phyloP scores from a whole-genome alignment of 495 filamentous ascomycete genomes.

The Trichoderma virens region DNA sequence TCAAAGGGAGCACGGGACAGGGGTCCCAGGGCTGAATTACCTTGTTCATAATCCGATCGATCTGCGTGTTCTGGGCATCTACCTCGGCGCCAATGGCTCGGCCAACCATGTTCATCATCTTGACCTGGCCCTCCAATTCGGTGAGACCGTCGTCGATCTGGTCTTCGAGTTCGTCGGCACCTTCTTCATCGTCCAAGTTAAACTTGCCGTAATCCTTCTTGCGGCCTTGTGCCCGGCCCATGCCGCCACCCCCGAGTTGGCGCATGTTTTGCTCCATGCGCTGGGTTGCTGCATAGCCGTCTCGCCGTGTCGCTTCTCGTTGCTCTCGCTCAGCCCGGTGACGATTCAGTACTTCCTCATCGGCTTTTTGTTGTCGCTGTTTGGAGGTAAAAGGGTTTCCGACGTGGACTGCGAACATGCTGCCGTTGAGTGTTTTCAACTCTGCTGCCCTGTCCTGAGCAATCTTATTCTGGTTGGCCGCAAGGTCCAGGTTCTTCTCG shows the following conservation, averaged over 20 bases:
- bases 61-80: conserved; percentile 64
- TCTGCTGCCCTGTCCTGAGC: conserved; percentile 70
- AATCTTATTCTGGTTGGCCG: conserved; percentile 56
- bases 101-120: conserved; percentile 58
- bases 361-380: conserved; percentile 48
- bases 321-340: conserved; percentile 59
- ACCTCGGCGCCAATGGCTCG: conserved; percentile 65
- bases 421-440: conserved; percentile 63
- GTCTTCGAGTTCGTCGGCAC: conserved; percentile 66
- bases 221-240: conserved; percentile 24
- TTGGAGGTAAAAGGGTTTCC: conserved; percentile 63
- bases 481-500: conserved; percentile 65
- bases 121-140: conserved; percentile 32
- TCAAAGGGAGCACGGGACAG: not conserved
- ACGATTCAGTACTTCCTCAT: conserved; percentile 53
- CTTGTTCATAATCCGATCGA: conserved; percentile 68
- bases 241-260: conserved; percentile 25
- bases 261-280: conserved; percentile 55
- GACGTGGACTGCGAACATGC: conserved; percentile 77
- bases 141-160: conserved; percentile 58
- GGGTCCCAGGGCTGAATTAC: conserved; percentile 28
- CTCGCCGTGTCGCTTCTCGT: conserved; percentile 58
- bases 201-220: conserved; percentile 65
- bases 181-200: conserved; percentile 63
- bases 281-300: conserved; percentile 50